phyloP scores from a whole-genome alignment of 805 yeast species.

The Candida bentonensis region DNA sequence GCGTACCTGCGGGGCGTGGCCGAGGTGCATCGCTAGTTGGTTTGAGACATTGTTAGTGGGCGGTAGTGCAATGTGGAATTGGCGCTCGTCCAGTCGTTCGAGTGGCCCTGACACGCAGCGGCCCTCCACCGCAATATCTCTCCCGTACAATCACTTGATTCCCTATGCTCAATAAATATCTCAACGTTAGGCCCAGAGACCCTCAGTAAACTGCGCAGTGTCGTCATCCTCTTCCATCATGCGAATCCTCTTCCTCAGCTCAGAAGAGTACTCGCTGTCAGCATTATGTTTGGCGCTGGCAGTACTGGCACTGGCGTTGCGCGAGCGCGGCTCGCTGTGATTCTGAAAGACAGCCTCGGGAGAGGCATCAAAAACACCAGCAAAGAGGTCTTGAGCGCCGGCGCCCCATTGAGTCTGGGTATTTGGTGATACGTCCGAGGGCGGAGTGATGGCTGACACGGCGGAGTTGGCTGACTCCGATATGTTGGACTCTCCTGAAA shows the following conservation, averaged over 20 bases:
- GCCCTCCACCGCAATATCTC: no score
- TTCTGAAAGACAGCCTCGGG: background rate
- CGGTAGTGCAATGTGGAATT: no score
- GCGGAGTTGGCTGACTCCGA: background rate
- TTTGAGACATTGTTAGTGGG: no score
- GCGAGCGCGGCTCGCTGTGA: background rate
- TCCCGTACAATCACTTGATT: no score
- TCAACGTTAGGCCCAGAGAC: slow-evolving; percentile 1
- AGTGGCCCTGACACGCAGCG: no score
- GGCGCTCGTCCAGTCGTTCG: no score
- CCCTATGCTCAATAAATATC: no score
- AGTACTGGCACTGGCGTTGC: background rate
- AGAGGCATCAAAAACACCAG: background rate
- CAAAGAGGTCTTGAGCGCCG: background rate
- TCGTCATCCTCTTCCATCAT: slow-evolving; percentile 11
- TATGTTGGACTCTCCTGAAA: background rate
- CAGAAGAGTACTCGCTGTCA: background rate
- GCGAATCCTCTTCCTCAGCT: slow-evolving; percentile 13
- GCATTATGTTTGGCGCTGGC: background rate
- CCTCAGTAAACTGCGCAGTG: background rate
- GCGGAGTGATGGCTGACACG: background rate
- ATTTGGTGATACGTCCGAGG: background rate
- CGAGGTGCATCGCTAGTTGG: no score
- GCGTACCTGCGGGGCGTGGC: no score
- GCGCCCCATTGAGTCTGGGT: background rate